Conservation (phyloP, 129 eudicot species). For the Flaveria ramosissima region DNA sequence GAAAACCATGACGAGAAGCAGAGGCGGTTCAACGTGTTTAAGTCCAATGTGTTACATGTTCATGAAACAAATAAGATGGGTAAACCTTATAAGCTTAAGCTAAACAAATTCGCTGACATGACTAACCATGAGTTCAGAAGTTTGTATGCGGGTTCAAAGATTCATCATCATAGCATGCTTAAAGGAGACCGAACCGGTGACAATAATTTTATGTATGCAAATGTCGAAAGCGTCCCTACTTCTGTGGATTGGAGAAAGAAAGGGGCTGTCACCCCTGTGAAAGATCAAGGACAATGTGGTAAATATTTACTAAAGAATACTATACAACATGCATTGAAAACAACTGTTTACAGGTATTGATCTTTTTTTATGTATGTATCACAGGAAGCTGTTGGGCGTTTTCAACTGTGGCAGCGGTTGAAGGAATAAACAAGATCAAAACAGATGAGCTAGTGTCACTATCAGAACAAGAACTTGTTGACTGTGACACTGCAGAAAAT, state of each 20-base stretch:
- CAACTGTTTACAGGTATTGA: neutral
- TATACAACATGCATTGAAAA: neutral
- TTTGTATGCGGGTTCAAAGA: constrained; percentile 64
- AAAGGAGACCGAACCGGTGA: constrained; percentile 45
- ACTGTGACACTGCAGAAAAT: constrained; percentile 73
- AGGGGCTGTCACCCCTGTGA: constrained; percentile 72
- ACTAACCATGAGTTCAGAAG: constrained; percentile 77
- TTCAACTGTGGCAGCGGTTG: constrained; percentile 83
- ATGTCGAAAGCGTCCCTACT: constrained; percentile 47
- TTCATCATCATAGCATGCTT: constrained; percentile 64
- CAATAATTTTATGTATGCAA: constrained; percentile 54
- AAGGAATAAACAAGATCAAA: constrained; percentile 83
- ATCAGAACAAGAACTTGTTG: constrained; percentile 94
- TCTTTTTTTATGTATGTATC: constrained; percentile 17
- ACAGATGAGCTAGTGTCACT: constrained; percentile 68
- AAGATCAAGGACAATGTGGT: constrained; percentile 98
- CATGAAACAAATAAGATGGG: constrained; percentile 72
- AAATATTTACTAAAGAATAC: constrained; percentile 18
- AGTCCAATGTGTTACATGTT: constrained; percentile 66
- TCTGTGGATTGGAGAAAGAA: constrained; percentile 84
- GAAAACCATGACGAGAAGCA: constrained; percentile 61
- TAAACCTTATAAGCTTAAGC: constrained; percentile 78
- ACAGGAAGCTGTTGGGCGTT: constrained; percentile 99
- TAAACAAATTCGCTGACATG: constrained; percentile 89
- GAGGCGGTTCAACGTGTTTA: constrained; percentile 79